phyloP scores from a whole-genome alignment of 2,329 filamentous ascomycete species.

The Botrytis pseudocinerea region DNA sequence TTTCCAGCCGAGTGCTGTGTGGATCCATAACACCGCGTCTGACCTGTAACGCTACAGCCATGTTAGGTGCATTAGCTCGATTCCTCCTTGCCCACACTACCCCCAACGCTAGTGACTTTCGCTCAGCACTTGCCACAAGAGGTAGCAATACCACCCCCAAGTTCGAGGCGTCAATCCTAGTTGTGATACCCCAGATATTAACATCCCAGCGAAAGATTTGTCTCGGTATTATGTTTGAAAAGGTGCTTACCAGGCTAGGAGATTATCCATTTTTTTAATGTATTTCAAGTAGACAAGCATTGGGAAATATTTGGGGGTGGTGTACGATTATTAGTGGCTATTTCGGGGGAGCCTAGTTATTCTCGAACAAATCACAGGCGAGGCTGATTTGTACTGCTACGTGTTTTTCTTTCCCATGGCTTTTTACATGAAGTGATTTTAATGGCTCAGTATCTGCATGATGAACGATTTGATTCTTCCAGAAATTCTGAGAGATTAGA shows the following conservation, averaged over 20 bases:
- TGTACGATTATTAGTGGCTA: background rate
- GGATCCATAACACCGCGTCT: background rate
- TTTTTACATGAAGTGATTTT: slow-evolving; percentile 6
- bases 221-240: background rate
- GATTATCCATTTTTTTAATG: background rate
- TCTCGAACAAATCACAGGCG: background rate
- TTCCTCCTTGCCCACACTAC: background rate
- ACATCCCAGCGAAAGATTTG: background rate
- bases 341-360: background rate
- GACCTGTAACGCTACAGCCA: slow-evolving; percentile 15
- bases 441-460: background rate
- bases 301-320: background rate
- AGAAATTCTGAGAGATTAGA: background rate
- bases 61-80: slow-evolving; percentile 2
- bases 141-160: background rate
- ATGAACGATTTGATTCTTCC: background rate
- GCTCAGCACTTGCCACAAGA: background rate
- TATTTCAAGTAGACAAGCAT: background rate
- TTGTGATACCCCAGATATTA: slow-evolving; percentile 20
- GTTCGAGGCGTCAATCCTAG: background rate
- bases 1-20: slow-evolving; percentile 1
- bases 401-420: background rate
- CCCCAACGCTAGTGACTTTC: background rate
- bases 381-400: background rate
- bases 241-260: background rate